Conservation (phyloP, 768 basidiomycete genomes). For the Trametes gibbosa region DNA sequence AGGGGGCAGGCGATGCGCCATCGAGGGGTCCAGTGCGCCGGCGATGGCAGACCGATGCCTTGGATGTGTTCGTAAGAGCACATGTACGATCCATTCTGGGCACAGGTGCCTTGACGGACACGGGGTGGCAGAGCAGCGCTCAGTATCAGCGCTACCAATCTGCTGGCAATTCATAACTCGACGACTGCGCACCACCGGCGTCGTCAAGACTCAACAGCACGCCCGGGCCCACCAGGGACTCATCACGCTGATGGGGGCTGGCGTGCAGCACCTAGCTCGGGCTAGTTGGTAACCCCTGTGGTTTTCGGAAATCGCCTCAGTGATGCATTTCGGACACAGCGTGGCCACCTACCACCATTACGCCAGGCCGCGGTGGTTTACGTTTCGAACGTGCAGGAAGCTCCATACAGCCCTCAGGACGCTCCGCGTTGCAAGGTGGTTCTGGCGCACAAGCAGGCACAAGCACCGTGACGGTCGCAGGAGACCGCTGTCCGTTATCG, state of each 20-base stretch:
- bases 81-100: background rate
- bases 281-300: too few species aligned
- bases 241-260: background rate
- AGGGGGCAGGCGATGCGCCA: background rate
- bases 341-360: background rate
- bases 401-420: too few species aligned
- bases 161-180: background rate
- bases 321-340: background rate
- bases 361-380: background rate
- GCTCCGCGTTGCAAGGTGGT: background rate
- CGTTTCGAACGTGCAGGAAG: background rate
- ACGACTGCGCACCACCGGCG: background rate
- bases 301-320: background rate
- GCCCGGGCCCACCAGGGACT: background rate
- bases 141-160: background rate
- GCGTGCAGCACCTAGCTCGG: too few species aligned
- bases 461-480: too few species aligned
- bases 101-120: background rate
- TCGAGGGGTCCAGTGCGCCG: slow-evolving; percentile 7
- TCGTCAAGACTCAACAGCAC: too few species aligned
- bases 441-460: too few species aligned
- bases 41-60: slow-evolving; percentile 2
- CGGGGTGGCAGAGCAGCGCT: background rate
- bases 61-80: background rate
- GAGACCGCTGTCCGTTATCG: background rate